phyloP scores from a whole-genome alignment of 75 land plant species.

The Azolla pinnata region DNA sequence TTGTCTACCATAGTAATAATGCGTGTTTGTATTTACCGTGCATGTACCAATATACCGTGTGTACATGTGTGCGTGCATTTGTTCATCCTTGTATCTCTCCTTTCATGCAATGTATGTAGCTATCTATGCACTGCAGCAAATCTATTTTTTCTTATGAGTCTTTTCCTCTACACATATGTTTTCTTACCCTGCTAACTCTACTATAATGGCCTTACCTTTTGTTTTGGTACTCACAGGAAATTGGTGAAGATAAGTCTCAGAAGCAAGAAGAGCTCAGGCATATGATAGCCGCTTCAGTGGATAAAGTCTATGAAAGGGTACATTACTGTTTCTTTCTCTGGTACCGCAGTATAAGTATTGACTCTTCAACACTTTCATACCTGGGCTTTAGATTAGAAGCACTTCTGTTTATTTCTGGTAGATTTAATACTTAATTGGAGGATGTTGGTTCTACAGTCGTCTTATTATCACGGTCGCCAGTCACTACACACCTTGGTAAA shows the following conservation, averaged over 20 bases:
- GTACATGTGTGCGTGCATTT: not conserved
- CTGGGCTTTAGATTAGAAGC: too few species aligned
- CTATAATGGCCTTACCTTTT: too few species aligned
- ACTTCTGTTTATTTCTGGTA: not conserved
- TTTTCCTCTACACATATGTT: not conserved
- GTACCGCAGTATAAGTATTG: too few species aligned
- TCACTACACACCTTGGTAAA: too few species aligned
- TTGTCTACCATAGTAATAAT: too few species aligned
- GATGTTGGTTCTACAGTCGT: not conserved
- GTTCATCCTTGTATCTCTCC: not conserved
- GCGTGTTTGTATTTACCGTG: too few species aligned
- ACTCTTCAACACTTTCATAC: too few species aligned
- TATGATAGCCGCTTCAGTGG: conserved; percentile 13
- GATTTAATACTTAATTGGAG: not conserved
- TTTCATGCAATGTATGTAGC: not conserved
- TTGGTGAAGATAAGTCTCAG: conserved; percentile 14
- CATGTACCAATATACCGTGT: not conserved
- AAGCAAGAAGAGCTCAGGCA: conserved; percentile 13
- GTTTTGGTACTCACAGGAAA: conserved; percentile 7
- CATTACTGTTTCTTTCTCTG: too few species aligned
- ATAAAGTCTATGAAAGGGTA: conserved; percentile 16
- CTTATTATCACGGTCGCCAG: too few species aligned
- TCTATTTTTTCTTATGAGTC: not conserved
- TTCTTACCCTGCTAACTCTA: not conserved
- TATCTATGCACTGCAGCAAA: not conserved